phyloP scores from a whole-genome alignment of 768 basidiomycete genomes.

The Tylopilus sp. region DNA sequence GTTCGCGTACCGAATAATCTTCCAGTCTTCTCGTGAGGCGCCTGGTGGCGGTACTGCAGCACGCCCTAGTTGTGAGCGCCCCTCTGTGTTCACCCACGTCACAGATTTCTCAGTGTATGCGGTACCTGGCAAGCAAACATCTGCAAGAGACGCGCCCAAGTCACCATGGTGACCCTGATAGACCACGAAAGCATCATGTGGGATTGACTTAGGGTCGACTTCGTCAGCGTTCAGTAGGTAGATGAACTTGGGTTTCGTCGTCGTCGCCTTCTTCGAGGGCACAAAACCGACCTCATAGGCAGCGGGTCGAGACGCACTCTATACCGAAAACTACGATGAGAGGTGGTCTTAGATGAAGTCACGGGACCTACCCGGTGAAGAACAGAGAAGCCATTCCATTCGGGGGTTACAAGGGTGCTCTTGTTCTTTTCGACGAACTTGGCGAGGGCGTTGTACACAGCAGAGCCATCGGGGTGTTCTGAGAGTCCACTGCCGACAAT shows the following conservation, averaged over 20 bases:
- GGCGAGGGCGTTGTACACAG: slow-evolving; percentile 70
- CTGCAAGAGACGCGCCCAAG: slow-evolving; percentile 93
- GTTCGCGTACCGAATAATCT: slow-evolving; percentile 74
- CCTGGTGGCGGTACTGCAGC: slow-evolving; percentile 95
- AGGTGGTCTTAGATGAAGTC: not conserved
- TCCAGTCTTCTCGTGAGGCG: slow-evolving; percentile 95
- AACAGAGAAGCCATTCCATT: slow-evolving; percentile 95
- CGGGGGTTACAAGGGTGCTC: slow-evolving; percentile 69
- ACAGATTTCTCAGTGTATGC: slow-evolving; percentile 91
- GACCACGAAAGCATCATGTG: slow-evolving; percentile 90
- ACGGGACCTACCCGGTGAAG: slow-evolving; percentile 73
- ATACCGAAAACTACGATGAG: not conserved
- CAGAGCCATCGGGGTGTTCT: slow-evolving; percentile 83
- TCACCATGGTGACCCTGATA: slow-evolving; percentile 99
- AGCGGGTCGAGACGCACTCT: slow-evolving; percentile 90
- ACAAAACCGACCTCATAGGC: slow-evolving; percentile 95
- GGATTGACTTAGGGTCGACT: slow-evolving; percentile 82
- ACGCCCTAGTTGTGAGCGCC: slow-evolving; percentile 84
- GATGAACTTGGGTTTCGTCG: slow-evolving; percentile 85
- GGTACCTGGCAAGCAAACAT: slow-evolving; percentile 87
- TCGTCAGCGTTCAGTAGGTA: slow-evolving; percentile 98
- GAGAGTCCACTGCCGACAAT: slow-evolving; percentile 85
- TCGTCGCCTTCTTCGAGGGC: slow-evolving; percentile 73
- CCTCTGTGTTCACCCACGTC: slow-evolving; percentile 98
- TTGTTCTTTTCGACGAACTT: slow-evolving; percentile 81